These are phyloP conservation scores for Bacidia gigantensis DNA, from an alignment of 495 filamentous ascomycete genomes.

Conservation along the genomic window DNA sequence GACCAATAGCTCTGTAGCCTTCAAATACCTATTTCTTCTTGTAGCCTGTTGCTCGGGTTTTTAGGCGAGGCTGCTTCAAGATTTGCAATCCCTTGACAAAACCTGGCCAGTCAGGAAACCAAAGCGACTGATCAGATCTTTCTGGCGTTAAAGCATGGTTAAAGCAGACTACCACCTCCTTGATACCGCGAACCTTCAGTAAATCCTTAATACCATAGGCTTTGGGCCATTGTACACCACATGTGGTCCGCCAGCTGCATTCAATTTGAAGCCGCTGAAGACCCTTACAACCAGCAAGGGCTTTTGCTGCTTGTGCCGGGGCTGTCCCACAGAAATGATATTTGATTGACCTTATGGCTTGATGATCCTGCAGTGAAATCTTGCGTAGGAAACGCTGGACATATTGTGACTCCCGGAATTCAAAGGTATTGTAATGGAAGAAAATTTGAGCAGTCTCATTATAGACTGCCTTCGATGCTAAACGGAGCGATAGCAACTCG, in stretches of 20 bases:
- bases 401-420: not conserved
- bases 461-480: not conserved
- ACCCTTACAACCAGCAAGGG: not conserved
- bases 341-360: not conserved
- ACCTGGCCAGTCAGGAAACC: not conserved
- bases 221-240: not conserved
- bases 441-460: not conserved
- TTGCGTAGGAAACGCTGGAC: not conserved
- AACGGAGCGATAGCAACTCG: not conserved
- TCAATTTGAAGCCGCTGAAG: constrained; percentile 1
- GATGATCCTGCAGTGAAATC: not conserved
- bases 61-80: not conserved
- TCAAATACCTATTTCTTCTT: too few species aligned
- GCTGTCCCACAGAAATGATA: not conserved
- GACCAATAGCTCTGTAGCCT: too few species aligned
- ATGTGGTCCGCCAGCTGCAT: not conserved
- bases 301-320: not conserved
- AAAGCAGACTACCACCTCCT: not conserved
- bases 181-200: constrained; percentile 5
- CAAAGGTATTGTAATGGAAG: not conserved
- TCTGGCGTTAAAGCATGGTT: not conserved
- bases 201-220: constrained; percentile 1
- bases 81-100: constrained; percentile 3
- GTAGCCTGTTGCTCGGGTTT: too few species aligned
- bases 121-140: not conserved